Evolutionary conservation across 2,329 filamentous ascomycete genomes (phyloP), one percentile per base, ranked within the genome.

Genomic region (Thelonectria olida): DNA sequence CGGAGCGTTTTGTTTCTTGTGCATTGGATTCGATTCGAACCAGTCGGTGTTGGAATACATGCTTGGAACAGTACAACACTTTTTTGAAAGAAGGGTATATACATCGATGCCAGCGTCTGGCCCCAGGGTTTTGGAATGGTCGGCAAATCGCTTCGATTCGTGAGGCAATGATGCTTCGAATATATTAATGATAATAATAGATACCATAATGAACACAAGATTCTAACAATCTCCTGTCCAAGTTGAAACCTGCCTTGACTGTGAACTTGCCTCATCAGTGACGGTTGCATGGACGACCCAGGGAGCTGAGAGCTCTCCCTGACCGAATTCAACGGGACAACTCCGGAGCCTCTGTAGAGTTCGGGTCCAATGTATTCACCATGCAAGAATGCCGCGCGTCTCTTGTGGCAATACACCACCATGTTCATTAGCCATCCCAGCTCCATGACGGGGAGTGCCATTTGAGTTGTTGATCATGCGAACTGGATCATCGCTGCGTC

Each of bases 161-260:
- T 65, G 67, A 64, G 67, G 68, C 65, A 22, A 47, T 23, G 54
- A 42, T 50, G 61, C 66, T 70, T 69, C 64, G 49, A 52, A 54
- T 45, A 68, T 58, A 66, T 71, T 71, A 71, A 71, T 71, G 63
- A 55, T 71, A 71, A 71, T 71, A 56, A 60, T 67, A 60, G 57
- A 39, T 20, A 39, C 36, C 28, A 8, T 34, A 34, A 34, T 34
- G 31, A 34, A 10, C 5, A 8, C 5, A 31, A 31, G 28, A 10
- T 15, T 34, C 12, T 34, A 15, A 34, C 31, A 13, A 15, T 34
- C 28, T 34, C 4, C 31, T 10, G 4, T 6, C 15, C 31, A 4
- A 31, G 28, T 15, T 34, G 31, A 34, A 34, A 15, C 31, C 31
- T 31, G 28, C 28, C 28, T 31, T 34, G 31, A 34, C 15, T 13